phyloP scores from a whole-genome alignment of 2,329 filamentous ascomycete species.

The Fusarium chuoi region DNA sequence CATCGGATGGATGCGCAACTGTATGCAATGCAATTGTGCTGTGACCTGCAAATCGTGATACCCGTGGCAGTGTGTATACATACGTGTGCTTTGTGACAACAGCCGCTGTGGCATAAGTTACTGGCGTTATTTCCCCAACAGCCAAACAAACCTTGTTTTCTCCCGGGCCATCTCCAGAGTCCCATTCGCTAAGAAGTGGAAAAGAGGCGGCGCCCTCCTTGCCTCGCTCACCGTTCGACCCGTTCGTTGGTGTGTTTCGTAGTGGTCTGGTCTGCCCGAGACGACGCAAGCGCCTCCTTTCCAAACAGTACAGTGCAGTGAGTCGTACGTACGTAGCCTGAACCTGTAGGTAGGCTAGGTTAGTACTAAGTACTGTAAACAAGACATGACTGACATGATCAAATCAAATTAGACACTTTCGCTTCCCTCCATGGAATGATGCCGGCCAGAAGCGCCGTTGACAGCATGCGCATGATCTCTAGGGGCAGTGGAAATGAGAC shows the following conservation, averaged over 20 bases:
- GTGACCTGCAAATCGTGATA: conserved; percentile 10
- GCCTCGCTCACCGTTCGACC: conserved; percentile 22
- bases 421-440: conserved; percentile 21
- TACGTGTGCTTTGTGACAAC: neutral
- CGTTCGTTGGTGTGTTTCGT: conserved; percentile 31
- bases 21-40: neutral
- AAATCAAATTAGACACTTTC: conserved; percentile 35
- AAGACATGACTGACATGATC: conserved; percentile 1
- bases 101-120: conserved; percentile 4
- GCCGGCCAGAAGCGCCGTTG: conserved; percentile 1
- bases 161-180: neutral
- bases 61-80: neutral
- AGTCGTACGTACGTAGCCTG: neutral
- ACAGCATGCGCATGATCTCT: conserved; percentile 15
- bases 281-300: conserved; percentile 28
- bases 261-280: conserved; percentile 11
- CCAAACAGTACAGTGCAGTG: conserved; percentile 14
- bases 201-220: conserved; percentile 17
- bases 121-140: conserved; percentile 2
- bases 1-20: conserved; percentile 9
- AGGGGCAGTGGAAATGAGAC: conserved; percentile 32
- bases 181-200: conserved; percentile 20
- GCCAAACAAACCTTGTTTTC: conserved; percentile 15
- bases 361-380: neutral
- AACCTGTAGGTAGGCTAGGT: neutral